A percentile compares a stretch with the other conserved stretches of the same genome.
These are phyloP conservation scores for Crithidia mellificae DNA, from an alignment of 208 protist genomes.

Conservation along the genomic window DNA sequence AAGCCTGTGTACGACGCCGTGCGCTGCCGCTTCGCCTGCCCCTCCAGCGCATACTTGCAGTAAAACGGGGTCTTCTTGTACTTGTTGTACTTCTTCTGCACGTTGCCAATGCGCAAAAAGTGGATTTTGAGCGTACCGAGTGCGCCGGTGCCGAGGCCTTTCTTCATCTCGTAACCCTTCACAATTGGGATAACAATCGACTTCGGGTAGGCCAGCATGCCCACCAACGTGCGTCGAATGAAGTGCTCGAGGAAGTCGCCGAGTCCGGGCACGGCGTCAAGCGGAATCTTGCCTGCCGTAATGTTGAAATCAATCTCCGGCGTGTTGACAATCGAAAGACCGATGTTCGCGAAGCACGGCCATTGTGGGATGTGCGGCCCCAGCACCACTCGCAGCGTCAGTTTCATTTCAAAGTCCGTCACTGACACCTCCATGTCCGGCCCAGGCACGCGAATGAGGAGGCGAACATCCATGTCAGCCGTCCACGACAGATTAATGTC, in stretches of 20 bases:
- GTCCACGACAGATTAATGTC: constrained; percentile 71
- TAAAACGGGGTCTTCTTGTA: constrained; percentile 75
- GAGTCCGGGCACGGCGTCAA: constrained; percentile 66
- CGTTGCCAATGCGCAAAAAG: constrained; percentile 50
- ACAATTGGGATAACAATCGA: constrained; percentile 57
- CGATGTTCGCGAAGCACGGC: constrained; percentile 73
- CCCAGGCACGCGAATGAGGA: constrained; percentile 62
- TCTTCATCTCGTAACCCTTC: constrained; percentile 48
- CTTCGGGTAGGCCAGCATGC: constrained; percentile 66
- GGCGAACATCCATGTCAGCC: constrained; percentile 60
- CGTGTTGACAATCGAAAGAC: constrained; percentile 60
- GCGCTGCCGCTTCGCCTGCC: constrained; percentile 47
- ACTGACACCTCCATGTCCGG: constrained; percentile 69
- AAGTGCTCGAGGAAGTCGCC: constrained; percentile 65
- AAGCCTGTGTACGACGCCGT: constrained; percentile 58
- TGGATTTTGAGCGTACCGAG: constrained; percentile 59
- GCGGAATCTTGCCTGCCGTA: constrained; percentile 51
- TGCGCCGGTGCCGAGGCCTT: constrained; percentile 42
- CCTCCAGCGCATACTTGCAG: constrained; percentile 51
- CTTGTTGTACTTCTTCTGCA: constrained; percentile 50
- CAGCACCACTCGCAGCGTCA: constrained; percentile 59
- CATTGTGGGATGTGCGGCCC: constrained; percentile 68
- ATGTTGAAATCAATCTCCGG: constrained; percentile 68
- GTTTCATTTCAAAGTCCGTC: constrained; percentile 56
- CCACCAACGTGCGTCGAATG: constrained; percentile 68